Evolutionary conservation across 805 yeast species (phyloP).

Genomic region (Spathaspora girioi): DNA sequence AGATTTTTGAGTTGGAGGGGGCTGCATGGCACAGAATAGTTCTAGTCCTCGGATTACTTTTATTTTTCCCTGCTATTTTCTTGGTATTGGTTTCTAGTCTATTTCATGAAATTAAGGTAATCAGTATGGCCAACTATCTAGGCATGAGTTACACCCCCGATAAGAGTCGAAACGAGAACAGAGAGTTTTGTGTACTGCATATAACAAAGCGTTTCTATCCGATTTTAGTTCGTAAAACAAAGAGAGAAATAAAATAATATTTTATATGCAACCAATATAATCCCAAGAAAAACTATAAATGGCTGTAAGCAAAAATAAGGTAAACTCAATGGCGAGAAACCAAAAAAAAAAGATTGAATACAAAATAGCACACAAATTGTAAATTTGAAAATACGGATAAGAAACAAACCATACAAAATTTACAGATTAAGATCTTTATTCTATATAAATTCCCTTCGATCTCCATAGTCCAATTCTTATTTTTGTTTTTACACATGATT

Average conservation of each 20-base stretch:
- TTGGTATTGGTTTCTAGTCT: background rate
- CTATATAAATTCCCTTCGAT: background rate
- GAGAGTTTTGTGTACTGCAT: background rate
- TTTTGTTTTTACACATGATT: background rate
- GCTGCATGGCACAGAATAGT: background rate
- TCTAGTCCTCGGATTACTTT: background rate
- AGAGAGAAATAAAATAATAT: background rate
- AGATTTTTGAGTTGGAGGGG: background rate
- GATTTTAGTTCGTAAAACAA: background rate
- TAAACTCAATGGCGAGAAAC: background rate
- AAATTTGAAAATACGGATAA: background rate
- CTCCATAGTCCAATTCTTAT: background rate
- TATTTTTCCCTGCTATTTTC: background rate
- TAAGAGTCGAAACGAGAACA: background rate
- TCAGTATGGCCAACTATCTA: background rate
- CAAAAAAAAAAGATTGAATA: background rate
- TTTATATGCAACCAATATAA: background rate
- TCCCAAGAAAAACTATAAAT: background rate
- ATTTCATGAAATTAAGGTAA: background rate
- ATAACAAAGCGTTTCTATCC: background rate
- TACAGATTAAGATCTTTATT: background rate
- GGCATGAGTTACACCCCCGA: background rate
- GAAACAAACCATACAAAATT: background rate
- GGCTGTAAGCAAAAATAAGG: background rate
- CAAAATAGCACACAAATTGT: background rate